These are phyloP conservation scores for Roridomyces roridus DNA, from an alignment of 768 basidiomycete species.

Conservation along the genomic window DNA sequence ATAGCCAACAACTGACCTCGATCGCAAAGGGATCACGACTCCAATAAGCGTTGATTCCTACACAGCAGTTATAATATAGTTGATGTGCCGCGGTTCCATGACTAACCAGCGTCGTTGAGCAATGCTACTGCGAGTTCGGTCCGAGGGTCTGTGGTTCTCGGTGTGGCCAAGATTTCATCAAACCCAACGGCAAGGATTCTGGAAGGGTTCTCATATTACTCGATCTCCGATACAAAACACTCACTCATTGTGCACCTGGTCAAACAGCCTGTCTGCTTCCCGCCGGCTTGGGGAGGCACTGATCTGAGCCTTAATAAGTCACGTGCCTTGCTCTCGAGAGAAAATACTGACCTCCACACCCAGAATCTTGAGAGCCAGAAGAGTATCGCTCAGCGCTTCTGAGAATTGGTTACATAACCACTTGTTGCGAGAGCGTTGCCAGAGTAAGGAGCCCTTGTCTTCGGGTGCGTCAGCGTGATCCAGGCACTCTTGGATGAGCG, in stretches of 20 bases:
- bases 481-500: slow-evolving; percentile 60
- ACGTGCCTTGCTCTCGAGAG: too few species aligned
- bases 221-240: too few species aligned
- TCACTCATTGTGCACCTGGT: slow-evolving; percentile 67
- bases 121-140: slow-evolving; percentile 69
- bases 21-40: slow-evolving; percentile 60
- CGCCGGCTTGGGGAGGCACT: slow-evolving; percentile 56
- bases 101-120: slow-evolving; percentile 70
- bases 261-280: slow-evolving; percentile 70
- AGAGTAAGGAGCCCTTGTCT: slow-evolving; percentile 61
- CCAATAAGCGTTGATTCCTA: slow-evolving; percentile 78
- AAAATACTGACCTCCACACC: slow-evolving; percentile 51
- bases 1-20: slow-evolving; percentile 41
- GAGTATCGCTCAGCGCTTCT: slow-evolving; percentile 62
- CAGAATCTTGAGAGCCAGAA: slow-evolving; percentile 63
- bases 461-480: slow-evolving; percentile 53
- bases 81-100: not conserved
- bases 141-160: slow-evolving; percentile 62
- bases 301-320: slow-evolving; percentile 26
- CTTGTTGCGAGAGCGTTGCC: slow-evolving; percentile 67
- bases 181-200: slow-evolving; percentile 69
- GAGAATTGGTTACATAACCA: slow-evolving; percentile 64
- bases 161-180: slow-evolving; percentile 68
- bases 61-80: not conserved
- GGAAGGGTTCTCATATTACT: too few species aligned